Conservation (phyloP, 2,329 filamentous ascomycete species). For the Fusarium sulawesiense region DNA sequence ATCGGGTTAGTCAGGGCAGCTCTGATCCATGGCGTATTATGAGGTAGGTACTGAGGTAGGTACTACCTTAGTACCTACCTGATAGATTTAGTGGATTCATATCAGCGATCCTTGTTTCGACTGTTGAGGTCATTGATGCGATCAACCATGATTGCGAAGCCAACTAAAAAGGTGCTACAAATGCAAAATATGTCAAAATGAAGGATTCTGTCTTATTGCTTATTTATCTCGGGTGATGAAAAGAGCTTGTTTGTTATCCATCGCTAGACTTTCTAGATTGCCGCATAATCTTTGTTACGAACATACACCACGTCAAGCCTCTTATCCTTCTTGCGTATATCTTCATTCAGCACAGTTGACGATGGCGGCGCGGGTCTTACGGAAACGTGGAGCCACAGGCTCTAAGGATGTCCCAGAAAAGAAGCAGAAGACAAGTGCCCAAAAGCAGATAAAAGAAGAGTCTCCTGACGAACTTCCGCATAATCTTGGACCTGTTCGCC, state of each 20-base stretch:
- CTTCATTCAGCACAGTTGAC: background rate
- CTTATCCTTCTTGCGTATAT: background rate
- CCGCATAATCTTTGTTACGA: background rate
- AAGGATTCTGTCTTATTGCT: background rate
- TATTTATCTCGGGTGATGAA: slow-evolving; percentile 11
- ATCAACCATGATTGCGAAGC: slow-evolving; percentile 5
- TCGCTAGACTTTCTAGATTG: background rate
- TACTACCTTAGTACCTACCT: background rate
- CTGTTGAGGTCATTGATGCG: slow-evolving; percentile 40
- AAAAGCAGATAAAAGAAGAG: background rate
- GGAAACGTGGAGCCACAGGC: slow-evolving; percentile 20
- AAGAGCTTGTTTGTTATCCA: background rate
- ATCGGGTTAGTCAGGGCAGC: slow-evolving; percentile 12
- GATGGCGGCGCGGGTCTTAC: slow-evolving; percentile 30
- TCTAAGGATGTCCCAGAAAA: slow-evolving; percentile 4
- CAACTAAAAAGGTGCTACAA: background rate
- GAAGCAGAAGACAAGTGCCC: slow-evolving; percentile 12
- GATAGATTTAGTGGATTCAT: background rate
- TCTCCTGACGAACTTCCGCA: slow-evolving; percentile 33
- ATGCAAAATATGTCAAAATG: background rate
- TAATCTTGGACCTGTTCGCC: slow-evolving; percentile 30
- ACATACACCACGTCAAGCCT: background rate
- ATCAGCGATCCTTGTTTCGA: slow-evolving; percentile 33
- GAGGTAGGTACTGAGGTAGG: too few relatives aligned
- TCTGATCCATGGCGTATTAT: background rate